Evolutionary conservation across 139 green algal genomes (phyloP).

Genomic region (Ulvella scutata): DNA sequence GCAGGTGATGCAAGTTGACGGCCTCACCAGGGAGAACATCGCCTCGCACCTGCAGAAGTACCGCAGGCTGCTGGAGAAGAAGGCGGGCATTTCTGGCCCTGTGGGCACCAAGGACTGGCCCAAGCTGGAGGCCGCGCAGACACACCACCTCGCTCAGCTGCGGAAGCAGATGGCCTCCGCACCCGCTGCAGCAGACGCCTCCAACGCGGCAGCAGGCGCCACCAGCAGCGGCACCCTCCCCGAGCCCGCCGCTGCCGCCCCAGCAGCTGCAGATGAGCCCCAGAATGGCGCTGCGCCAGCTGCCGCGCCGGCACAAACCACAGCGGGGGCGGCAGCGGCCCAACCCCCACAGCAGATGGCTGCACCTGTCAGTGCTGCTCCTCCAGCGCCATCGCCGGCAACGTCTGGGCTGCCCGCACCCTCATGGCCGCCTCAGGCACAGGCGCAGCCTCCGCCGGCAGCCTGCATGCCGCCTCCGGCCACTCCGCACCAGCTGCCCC

Average conservation of each 20-base stretch:
- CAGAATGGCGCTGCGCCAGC: too few species aligned
- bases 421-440: too few species aligned
- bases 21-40: constrained; percentile 85
- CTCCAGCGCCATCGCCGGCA: not conserved
- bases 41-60: constrained; percentile 87
- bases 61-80: constrained; percentile 37
- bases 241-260: not conserved
- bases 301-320: not conserved
- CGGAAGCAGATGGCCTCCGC: not conserved
- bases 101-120: not conserved
- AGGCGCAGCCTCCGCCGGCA: not conserved
- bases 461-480: not conserved
- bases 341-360: not conserved
- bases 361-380: not conserved
- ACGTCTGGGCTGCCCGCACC: too few species aligned
- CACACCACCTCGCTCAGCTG: not conserved
- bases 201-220: not conserved
- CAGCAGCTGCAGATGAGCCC: too few species aligned
- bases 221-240: not conserved
- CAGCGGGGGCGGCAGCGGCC: not conserved
- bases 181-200: not conserved
- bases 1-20: constrained; percentile 83
- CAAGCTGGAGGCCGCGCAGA: not conserved
- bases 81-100: not conserved
- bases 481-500: not conserved